phyloP scores from a whole-genome alignment of 805 yeast genomes.

The Pichia rugopelliculosa region DNA sequence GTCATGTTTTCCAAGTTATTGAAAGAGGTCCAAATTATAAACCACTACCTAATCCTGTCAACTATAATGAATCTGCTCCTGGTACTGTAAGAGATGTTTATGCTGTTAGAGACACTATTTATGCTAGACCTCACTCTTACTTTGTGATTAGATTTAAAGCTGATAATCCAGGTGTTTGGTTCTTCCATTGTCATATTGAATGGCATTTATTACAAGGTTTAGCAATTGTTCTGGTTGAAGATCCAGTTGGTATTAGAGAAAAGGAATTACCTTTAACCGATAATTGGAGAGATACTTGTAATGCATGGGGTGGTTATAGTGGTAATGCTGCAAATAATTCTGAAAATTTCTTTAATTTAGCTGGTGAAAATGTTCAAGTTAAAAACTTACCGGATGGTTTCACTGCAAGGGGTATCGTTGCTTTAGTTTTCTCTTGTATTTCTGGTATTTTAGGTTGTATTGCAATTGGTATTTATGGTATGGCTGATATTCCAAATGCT shows the following conservation, averaged over 20 bases:
- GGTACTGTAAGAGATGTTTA: constrained; percentile 65
- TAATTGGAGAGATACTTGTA: constrained; percentile 55
- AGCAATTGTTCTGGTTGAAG: constrained; percentile 75
- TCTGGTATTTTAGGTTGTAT: constrained; percentile 79
- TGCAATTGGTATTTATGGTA: constrained; percentile 75
- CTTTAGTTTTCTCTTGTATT: constrained; percentile 82
- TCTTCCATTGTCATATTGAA: constrained; percentile 97
- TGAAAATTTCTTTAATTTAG: constrained; percentile 54
- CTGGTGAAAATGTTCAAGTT: constrained; percentile 67
- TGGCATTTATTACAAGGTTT: constrained; percentile 98
- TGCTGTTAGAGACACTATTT: constrained; percentile 74
- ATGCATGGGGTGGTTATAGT: constrained; percentile 35
- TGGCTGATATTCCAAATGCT: constrained; percentile 68
- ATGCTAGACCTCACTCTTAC: constrained; percentile 77
- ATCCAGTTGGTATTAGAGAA: constrained; percentile 61
- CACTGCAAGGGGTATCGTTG: constrained; percentile 92
- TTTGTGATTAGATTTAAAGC: constrained; percentile 83
- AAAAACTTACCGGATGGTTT: constrained; percentile 74
- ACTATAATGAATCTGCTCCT: constrained; percentile 47
- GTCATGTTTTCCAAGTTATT: constrained; percentile 80
- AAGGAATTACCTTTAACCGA: constrained; percentile 52
- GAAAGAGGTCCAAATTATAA: constrained; percentile 58
- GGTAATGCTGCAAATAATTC: constrained; percentile 93
- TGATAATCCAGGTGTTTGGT: constrained; percentile 97
- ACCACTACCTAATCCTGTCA: constrained; percentile 47